Conservation (phyloP, 108 stramenopile species). For the Bacterosira constricta region DNA sequence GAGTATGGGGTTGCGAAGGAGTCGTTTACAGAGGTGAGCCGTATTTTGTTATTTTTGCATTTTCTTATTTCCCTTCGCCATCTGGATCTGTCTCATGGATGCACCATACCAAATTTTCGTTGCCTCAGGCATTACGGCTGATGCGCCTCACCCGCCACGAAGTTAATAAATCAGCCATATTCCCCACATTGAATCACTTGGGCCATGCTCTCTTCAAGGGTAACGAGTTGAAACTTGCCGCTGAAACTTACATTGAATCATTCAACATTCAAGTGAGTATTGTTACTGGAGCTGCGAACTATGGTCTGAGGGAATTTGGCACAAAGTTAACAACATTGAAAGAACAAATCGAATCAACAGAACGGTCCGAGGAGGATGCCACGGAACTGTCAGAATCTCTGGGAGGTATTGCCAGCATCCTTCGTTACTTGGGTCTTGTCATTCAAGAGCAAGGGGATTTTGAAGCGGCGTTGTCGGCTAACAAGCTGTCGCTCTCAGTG, state of each 20-base stretch:
- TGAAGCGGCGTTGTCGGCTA: slow-evolving; percentile 43
- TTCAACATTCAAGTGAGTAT: slow-evolving; percentile 55
- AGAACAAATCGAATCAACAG: slow-evolving; percentile 6
- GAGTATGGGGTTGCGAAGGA: slow-evolving; percentile 40
- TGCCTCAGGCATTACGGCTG: slow-evolving; percentile 32
- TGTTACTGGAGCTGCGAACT: slow-evolving; percentile 36
- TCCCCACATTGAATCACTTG: slow-evolving; percentile 47
- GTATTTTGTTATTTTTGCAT: too few species aligned
- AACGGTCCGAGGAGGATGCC: slow-evolving; percentile 21
- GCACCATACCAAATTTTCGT: background rate
- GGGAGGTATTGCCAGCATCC: slow-evolving; percentile 51
- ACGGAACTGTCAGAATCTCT: slow-evolving; percentile 28
- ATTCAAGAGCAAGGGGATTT: slow-evolving; percentile 44
- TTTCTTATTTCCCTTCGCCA: background rate
- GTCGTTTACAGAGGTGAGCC: slow-evolving; percentile 48
- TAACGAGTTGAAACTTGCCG: slow-evolving; percentile 42
- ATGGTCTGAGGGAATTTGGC: slow-evolving; percentile 34
- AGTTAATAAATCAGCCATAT: slow-evolving; percentile 35
- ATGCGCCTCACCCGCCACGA: slow-evolving; percentile 33
- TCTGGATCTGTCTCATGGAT: background rate
- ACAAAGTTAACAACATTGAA: slow-evolving; percentile 26
- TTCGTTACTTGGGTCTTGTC: slow-evolving; percentile 54
- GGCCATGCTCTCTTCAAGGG: slow-evolving; percentile 52
- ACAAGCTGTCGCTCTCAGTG: slow-evolving; percentile 48
- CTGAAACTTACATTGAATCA: slow-evolving; percentile 50